Evolutionary conservation across 306 rosid genomes (phyloP), one percentile per base, ranked within the genome.

Genomic region (Hippophae tibetana): DNA sequence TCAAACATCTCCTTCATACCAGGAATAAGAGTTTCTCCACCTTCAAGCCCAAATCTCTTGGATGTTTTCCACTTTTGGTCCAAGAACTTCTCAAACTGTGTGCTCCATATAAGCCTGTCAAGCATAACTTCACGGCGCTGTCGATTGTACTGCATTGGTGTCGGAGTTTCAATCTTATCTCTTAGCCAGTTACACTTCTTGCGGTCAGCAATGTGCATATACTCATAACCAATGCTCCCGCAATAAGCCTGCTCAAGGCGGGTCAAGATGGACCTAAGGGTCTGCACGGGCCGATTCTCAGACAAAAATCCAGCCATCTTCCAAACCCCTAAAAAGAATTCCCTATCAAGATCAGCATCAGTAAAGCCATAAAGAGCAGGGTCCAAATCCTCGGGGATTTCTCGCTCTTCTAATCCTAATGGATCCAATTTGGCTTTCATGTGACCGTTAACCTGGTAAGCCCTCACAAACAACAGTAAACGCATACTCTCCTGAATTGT

Each of bases 401-500:
- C 76, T 54, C 88, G 73, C 52, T 71, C 65, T 62, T 88, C 99
- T 73, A 92, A 69, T 14, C 64, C 82, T 78, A 92, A 74, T 0
- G 99, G 99, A 58, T 92, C 96, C 74, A 88, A 49, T 74, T 82
- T 76, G 47, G 99, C 93, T 74, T 88, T 92, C 96, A 71, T 85
- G 76, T 92, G 96, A 12, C 99, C 96, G 75, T 73, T 86, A 65
- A 92, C 99, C 76, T 92, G 99, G 75, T 92, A 92, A 1, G 96
- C 93, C 80, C 99, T 88, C 45, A 88, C 85, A 72, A 92, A 59
- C 77, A 92, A 69, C 78, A 92, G 67, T 74, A 92, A 70, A 25
- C 95, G 85, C 99, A 92, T 92, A 63, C 99, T 92, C 86, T 92
- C 99, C 61, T 92, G 96, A 59, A 92, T 92, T 7, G 99, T 92